Base-by-base conservation (phyloP, 768 basidiomycete genomes). In the Hortiboletus campestris region DNA sequence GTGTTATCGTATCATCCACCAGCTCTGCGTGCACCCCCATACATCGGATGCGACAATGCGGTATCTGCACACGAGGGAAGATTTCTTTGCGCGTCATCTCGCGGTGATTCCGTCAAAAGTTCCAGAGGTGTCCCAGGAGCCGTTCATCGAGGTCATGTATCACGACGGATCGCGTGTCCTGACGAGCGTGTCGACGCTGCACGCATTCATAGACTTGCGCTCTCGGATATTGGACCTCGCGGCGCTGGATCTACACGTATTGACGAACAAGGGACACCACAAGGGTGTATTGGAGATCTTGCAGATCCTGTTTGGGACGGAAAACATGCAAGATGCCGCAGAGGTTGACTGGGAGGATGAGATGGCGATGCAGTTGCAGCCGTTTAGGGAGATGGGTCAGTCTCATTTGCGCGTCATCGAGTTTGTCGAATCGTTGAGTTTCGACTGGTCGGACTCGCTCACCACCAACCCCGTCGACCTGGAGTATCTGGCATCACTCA, bases 71-170 rank as follows among this genome's bases (percentile, higher is more conserved):
- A 91, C 90, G 2, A 79, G 87, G 10, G 90, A 96, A 69, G 86
- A 94, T 64, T 98, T 94, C 75, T 94, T 94, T 64, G 84, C 84
- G 4, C 82, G 89, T 2, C 94, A 97, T 65, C 80, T 96, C n/a
- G 80, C 84, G 7, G 82, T 78, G 12, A 78, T 95, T 29, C 89
- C 94, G 2, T 82, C 85, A 28, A 77, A 79, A 54, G 79, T 81
- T 0, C 86, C 90, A 0, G 70, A 78, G 28, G 74, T 75, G 8
- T 54, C 75, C 0, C 75, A 76, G 36, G 79, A 81, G 6, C 80
- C 83, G 0, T 76, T 73, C 50, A 77, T 75, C 44, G 82, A 85
- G 46, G 80, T 90, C 11, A 67, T 81, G 35, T 94, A 91, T 65
- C 74, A 72, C 28, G 91, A 95, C 60, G 89, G 89, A 6, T 79